These are phyloP conservation scores for Fallopia convolvulus DNA, from an alignment of 148 eudicot genomes.

Conservation along the genomic window DNA sequence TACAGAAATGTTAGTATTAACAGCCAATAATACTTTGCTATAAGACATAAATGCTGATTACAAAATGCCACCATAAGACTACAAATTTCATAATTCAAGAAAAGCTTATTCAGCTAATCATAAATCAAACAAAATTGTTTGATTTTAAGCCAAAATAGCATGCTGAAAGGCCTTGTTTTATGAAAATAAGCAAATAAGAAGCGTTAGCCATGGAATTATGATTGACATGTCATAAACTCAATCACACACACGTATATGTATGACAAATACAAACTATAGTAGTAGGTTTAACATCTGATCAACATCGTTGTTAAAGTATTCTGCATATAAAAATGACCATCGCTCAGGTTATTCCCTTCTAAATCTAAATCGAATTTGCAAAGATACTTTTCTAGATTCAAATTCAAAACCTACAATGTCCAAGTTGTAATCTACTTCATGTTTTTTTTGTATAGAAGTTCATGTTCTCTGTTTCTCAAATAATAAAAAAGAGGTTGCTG, in stretches of 20 bases:
- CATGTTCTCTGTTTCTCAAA: background rate
- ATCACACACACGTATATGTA: background rate
- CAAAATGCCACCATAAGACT: background rate
- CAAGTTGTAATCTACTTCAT: background rate
- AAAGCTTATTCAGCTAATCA: background rate
- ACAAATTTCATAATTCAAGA: background rate
- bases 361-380: background rate
- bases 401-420: background rate
- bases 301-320: background rate
- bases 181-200: background rate
- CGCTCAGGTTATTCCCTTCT: background rate
- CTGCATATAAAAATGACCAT: too few species aligned
- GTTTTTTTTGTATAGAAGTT: background rate
- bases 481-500: background rate
- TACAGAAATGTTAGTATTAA: background rate
- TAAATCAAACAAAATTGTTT: background rate
- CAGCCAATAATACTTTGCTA: background rate
- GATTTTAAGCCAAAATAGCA: background rate
- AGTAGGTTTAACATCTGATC: background rate
- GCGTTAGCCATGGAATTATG: background rate
- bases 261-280: background rate
- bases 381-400: background rate
- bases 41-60: background rate
- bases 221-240: background rate
- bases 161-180: background rate